Conservation (phyloP, 2,329 filamentous ascomycete species). For the Talaromyces sp. region DNA sequence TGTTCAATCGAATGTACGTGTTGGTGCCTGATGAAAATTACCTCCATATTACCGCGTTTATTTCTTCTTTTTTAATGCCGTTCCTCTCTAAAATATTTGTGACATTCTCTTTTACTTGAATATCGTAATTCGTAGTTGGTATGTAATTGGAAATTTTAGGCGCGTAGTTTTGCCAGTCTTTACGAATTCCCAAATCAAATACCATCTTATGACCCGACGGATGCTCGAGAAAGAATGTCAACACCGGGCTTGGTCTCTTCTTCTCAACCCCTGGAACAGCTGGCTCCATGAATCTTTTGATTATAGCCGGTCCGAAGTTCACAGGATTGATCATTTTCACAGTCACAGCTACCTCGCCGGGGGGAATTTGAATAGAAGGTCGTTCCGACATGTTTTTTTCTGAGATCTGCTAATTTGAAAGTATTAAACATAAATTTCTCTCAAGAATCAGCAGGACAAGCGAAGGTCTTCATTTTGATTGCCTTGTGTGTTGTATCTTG, state of each 20-base stretch:
- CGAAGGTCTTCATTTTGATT: neutral
- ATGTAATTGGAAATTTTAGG: neutral
- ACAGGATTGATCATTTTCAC: slow-evolving; percentile 36
- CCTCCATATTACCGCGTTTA: neutral
- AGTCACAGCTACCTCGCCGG: neutral
- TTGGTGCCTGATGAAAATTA: neutral
- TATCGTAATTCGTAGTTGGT: neutral
- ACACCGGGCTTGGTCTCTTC: neutral
- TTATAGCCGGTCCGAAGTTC: slow-evolving; percentile 40
- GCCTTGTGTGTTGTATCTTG: neutral
- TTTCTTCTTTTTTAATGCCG: neutral
- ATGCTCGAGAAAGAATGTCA: neutral
- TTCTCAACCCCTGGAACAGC: slow-evolving; percentile 35
- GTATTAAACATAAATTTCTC: neutral
- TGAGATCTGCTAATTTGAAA: neutral
- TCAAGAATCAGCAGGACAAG: neutral
- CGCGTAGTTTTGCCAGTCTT: neutral
- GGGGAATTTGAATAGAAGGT: neutral
- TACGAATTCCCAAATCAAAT: neutral
- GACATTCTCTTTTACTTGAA: neutral
- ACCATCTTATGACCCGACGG: neutral
- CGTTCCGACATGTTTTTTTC: neutral
- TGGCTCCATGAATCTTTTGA: slow-evolving; percentile 41
- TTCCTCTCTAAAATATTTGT: neutral
- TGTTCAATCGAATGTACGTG: neutral